Evolutionary conservation across 1,139 yeast species (phyloP), one percentile per base, ranked within the genome.

Genomic region (Suhomyces ambrosiae): DNA sequence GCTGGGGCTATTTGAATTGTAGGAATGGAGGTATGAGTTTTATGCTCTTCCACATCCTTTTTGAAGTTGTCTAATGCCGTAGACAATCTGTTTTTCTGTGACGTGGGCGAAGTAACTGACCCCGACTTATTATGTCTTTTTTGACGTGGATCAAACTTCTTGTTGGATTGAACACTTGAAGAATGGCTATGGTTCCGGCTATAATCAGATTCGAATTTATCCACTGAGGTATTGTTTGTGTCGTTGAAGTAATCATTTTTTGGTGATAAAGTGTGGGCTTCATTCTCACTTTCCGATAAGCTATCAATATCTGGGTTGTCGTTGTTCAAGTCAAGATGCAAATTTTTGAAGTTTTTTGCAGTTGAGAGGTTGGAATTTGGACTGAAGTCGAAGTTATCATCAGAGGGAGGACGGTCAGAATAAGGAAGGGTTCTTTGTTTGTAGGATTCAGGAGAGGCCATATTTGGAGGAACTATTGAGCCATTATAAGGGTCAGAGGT

Each of bases 31-130:
- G 32, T 13, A 4, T 15, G 10, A 4, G 25, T 45, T 46, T 55
- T 60, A 32, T 56, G 61, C 24, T 44, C 50, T 21, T 56, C 55
- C 7, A 64, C 49, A 33, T 68, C 74, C 23, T 54, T 46, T 33
- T 52, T 63, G 39, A 67, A 58, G 5, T 52, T 63, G 27, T 56
- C 57, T 32, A 68, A 59, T 4, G 68, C 66, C 3, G 54, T 41
- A 1, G 68, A 58, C 27, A 68, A 50, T 35, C 63, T 49, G 26
- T 53, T 31, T 28, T 23, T 21, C 6, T 24, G 24, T 7, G 33
- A 13, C 6, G 9, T 30, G 5, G 34, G 33, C 5, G 36, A 16
- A 4, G 30, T 14, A n/a, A n/a, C 29, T 2, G 27, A 29, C 5
- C 18, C 27, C 12, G 18, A 13, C 17, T 28, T 24, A 15, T 38